phyloP scores from a whole-genome alignment of 495 filamentous ascomycete species.

The Aspergillus heteromorphus region DNA sequence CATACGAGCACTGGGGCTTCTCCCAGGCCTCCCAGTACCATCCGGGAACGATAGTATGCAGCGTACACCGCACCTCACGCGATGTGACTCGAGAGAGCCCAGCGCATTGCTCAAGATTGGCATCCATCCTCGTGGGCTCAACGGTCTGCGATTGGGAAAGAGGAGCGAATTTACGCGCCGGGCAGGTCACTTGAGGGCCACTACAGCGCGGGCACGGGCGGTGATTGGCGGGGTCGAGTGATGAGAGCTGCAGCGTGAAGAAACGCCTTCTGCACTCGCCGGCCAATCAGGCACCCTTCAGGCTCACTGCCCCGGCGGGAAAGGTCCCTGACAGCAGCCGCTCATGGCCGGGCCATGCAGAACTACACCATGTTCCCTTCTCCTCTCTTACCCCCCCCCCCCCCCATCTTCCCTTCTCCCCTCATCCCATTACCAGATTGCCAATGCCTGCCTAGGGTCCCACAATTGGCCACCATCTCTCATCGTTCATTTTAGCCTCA shows the following conservation, averaged over 20 bases:
- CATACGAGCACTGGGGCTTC: not conserved
- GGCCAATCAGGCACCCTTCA: slow-evolving; percentile 16
- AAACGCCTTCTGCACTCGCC: slow-evolving; percentile 15
- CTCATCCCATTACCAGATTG: not conserved
- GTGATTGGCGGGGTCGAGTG: slow-evolving; percentile 19
- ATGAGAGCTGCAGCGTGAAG: slow-evolving; percentile 24
- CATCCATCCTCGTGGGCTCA: not conserved
- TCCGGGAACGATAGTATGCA: no score
- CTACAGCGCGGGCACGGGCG: not conserved
- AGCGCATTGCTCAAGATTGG: not conserved
- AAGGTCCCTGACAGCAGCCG: slow-evolving; percentile 1
- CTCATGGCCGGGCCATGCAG: not conserved
- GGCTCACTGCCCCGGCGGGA: not conserved
- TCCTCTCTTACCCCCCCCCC: not conserved
- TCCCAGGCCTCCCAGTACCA: no score
- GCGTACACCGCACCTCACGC: not conserved
- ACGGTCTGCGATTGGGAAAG: slow-evolving; percentile 1
- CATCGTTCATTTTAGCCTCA: not conserved
- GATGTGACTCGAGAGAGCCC: not conserved
- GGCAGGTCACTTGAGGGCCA: slow-evolving; percentile 15
- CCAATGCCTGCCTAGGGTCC: not conserved
- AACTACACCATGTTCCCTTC: not conserved
- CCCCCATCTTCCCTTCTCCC: not conserved
- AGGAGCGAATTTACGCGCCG: slow-evolving; percentile 16
- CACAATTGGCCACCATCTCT: slow-evolving; percentile 4